Conservation (phyloP, 2,329 filamentous ascomycete genomes). For the Berkeleyomyces rouxiae region DNA sequence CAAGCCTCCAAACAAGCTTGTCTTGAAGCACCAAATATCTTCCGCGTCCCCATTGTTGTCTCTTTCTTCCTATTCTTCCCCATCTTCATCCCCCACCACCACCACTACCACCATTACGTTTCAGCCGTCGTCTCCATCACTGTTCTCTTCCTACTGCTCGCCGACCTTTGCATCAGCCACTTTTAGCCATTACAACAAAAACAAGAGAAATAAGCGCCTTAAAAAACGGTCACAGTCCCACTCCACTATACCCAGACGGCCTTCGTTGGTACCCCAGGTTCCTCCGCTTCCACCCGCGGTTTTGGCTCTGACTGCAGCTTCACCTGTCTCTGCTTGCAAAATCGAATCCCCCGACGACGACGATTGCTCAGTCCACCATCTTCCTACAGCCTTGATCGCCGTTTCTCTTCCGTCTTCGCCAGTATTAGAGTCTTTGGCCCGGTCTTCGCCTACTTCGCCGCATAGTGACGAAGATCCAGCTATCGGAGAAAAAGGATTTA, state of each 20-base stretch:
- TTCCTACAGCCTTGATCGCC: not conserved
- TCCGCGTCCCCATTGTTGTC: slow-evolving; percentile 2
- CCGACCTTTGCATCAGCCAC: not conserved
- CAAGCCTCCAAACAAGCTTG: not conserved
- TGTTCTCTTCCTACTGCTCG: slow-evolving; percentile 2
- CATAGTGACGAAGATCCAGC: not conserved
- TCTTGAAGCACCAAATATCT: not conserved
- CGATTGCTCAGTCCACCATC: not conserved
- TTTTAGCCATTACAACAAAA: slow-evolving; percentile 1
- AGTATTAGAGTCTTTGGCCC: not conserved
- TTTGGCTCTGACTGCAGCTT: not conserved
- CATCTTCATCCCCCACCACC: slow-evolving; percentile 4
- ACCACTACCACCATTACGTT: not conserved
- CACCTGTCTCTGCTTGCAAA: not conserved
- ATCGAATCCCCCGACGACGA: not conserved
- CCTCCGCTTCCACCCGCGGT: not conserved
- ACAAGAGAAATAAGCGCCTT: not conserved
- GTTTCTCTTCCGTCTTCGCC: not conserved
- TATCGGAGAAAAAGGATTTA: not conserved
- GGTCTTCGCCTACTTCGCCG: not conserved
- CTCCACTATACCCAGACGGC: not conserved
- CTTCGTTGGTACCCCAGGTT: not conserved
- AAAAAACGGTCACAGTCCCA: not conserved
- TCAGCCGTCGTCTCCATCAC: slow-evolving; percentile 4
- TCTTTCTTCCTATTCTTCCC: slow-evolving; percentile 1